Evolutionary conservation across 2,329 filamentous ascomycete species (phyloP).

Genomic region (Stromatinia cepivora): DNA sequence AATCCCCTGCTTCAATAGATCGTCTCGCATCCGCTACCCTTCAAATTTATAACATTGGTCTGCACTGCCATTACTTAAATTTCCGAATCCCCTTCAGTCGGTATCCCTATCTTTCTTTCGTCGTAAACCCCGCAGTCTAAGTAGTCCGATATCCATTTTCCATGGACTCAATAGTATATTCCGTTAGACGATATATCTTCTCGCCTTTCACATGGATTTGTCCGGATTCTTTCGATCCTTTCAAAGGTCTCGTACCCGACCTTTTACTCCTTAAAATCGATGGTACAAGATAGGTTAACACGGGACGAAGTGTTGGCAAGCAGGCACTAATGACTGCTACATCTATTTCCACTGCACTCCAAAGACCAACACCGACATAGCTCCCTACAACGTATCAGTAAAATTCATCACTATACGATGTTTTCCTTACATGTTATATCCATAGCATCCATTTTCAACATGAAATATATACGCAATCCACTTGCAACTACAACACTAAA

Average conservation of each 20-base stretch:
- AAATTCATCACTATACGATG: no score
- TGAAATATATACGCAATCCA: no score
- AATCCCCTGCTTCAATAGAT: background rate
- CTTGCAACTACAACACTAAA: no score
- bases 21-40: background rate
- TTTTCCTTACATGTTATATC: no score
- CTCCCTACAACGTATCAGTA: no score
- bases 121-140: background rate
- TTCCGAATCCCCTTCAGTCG: background rate
- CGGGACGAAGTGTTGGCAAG: no score
- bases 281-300: background rate
- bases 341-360: no score
- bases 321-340: no score
- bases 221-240: background rate
- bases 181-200: background rate
- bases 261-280: background rate
- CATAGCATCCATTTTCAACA: no score
- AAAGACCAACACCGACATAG: no score
- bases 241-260: background rate
- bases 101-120: background rate
- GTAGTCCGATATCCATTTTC: background rate
- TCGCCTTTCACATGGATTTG: background rate
- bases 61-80: background rate
- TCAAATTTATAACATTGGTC: background rate
- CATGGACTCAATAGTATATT: background rate